phyloP scores from a whole-genome alignment of 1,139 yeast species.

The Yamadazyma triangularis region DNA sequence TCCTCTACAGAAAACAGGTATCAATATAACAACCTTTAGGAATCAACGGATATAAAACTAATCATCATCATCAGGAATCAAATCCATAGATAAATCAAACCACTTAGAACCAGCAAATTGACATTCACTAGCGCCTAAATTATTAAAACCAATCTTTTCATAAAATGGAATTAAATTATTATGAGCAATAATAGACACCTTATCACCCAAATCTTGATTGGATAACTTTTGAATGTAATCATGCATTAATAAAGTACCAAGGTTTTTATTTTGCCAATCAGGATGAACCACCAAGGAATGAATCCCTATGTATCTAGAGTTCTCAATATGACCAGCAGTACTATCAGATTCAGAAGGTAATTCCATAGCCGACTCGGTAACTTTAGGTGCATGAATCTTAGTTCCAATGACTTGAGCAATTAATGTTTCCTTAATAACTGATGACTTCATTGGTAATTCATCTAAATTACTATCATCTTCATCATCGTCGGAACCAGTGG shows the following conservation, averaged over 20 bases:
- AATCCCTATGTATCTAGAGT: slow-evolving; percentile 70
- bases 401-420: slow-evolving; percentile 87
- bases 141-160: slow-evolving; percentile 70
- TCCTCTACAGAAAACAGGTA: too few species aligned
- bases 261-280: slow-evolving; percentile 72
- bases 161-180: slow-evolving; percentile 69
- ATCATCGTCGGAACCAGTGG: slow-evolving; percentile 17
- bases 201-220: slow-evolving; percentile 81
- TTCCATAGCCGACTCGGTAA: slow-evolving; percentile 67
- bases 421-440: slow-evolving; percentile 59
- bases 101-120: slow-evolving; percentile 58
- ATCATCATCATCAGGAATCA: slow-evolving; percentile 56
- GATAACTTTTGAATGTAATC: slow-evolving; percentile 89
- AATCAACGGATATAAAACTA: too few species aligned
- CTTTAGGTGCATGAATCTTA: slow-evolving; percentile 48
- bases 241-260: slow-evolving; percentile 78
- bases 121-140: slow-evolving; percentile 58
- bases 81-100: slow-evolving; percentile 62
- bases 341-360: slow-evolving; percentile 38
- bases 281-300: slow-evolving; percentile 81
- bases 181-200: slow-evolving; percentile 71
- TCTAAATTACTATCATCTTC: slow-evolving; percentile 29
- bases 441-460: slow-evolving; percentile 43
- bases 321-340: slow-evolving; percentile 70
- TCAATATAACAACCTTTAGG: too few species aligned